These are phyloP conservation scores for Massospora cicadina DNA, from an alignment of 371 early-diverging fungal species.

Conservation along the genomic window DNA sequence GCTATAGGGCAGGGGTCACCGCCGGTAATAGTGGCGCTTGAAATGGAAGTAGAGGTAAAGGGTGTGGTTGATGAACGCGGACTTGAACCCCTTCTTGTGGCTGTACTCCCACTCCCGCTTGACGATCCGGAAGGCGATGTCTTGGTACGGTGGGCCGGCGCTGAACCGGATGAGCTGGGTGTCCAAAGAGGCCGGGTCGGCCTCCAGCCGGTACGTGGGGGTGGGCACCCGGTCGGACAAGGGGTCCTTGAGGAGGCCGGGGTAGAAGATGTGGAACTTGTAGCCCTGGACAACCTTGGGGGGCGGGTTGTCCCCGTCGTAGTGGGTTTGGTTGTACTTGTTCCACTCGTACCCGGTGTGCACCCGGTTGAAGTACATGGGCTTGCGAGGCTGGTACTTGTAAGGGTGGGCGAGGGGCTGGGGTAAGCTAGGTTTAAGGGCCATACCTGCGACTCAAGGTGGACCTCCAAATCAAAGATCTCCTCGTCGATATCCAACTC, in stretches of 20 bases:
- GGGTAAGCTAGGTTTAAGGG: not conserved
- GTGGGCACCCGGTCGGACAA: slow-evolving; percentile 50
- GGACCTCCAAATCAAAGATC: slow-evolving; percentile 59
- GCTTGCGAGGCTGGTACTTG: slow-evolving; percentile 86
- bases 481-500: slow-evolving; percentile 66
- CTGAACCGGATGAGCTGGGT: slow-evolving; percentile 73
- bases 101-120: slow-evolving; percentile 90
- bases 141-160: slow-evolving; percentile 91
- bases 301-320: slow-evolving; percentile 90
- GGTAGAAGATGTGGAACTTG: slow-evolving; percentile 91
- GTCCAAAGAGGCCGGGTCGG: slow-evolving; percentile 49
- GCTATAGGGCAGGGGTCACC: slow-evolving; percentile 27
- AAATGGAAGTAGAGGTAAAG: slow-evolving; percentile 87
- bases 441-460: slow-evolving; percentile 16
- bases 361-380: slow-evolving; percentile 85
- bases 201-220: slow-evolving; percentile 71
- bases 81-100: slow-evolving; percentile 79
- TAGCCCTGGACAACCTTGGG: slow-evolving; percentile 95
- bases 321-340: slow-evolving; percentile 95
- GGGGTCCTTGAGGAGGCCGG: slow-evolving; percentile 51
- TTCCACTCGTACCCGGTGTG: slow-evolving; percentile 96
- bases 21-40: slow-evolving; percentile 64
- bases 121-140: slow-evolving; percentile 86
- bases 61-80: slow-evolving; percentile 78
- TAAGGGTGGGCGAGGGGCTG: slow-evolving; percentile 18